Conservation (phyloP, 2,329 filamentous ascomycete species). For the Apiospora marii region DNA sequence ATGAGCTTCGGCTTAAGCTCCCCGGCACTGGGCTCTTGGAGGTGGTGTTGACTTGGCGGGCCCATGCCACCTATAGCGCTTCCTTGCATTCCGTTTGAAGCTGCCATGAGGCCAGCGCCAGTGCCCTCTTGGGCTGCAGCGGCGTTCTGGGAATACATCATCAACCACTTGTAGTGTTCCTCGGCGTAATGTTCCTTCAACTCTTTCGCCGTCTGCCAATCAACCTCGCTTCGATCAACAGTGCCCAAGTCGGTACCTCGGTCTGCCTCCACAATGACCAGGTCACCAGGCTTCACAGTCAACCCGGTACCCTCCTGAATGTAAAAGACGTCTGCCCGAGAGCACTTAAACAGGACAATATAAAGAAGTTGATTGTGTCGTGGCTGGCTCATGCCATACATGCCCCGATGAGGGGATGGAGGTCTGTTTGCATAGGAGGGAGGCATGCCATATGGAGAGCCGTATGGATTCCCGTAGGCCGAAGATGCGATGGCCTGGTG, state of each 20-base stretch:
- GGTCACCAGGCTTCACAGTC: slow-evolving; percentile 86
- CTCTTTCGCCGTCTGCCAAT: slow-evolving; percentile 86
- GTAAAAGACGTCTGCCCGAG: slow-evolving; percentile 94
- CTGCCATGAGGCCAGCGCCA: slow-evolving; percentile 68
- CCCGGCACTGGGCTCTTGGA: slow-evolving; percentile 72
- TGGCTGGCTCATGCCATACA: slow-evolving; percentile 68
- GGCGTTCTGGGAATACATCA: slow-evolving; percentile 94
- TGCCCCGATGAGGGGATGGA: slow-evolving; percentile 67
- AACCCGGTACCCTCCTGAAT: slow-evolving; percentile 95
- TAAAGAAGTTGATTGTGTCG: slow-evolving; percentile 77
- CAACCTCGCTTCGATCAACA: slow-evolving; percentile 86
- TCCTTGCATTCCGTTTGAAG: slow-evolving; percentile 68
- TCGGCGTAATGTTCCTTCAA: slow-evolving; percentile 91
- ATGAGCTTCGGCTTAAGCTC: slow-evolving; percentile 97
- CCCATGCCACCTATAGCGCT: slow-evolving; percentile 83
- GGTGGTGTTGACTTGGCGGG: slow-evolving; percentile 74
- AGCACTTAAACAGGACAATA: slow-evolving; percentile 96
- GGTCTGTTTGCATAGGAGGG: slow-evolving; percentile 58
- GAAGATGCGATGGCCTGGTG: slow-evolving; percentile 49
- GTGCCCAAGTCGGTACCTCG: slow-evolving; percentile 95
- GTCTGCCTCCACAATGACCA: slow-evolving; percentile 97
- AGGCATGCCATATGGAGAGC: slow-evolving; percentile 54
- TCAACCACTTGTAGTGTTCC: slow-evolving; percentile 97
- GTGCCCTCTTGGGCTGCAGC: slow-evolving; percentile 66
- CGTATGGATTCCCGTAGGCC: slow-evolving; percentile 51